Conservation (phyloP, 441 rosid species). For the Euphorbia corollata region DNA sequence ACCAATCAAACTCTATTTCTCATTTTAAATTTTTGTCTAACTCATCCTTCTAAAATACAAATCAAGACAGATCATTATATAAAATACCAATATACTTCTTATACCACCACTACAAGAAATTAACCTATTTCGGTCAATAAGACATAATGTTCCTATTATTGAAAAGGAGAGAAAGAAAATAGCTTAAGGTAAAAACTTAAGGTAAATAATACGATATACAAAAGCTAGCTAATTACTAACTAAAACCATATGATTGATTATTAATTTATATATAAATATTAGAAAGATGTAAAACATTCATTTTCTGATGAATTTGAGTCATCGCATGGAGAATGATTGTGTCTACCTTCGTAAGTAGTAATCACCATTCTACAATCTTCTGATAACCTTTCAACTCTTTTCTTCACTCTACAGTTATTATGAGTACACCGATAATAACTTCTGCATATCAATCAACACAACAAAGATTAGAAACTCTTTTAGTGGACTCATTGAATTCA, state of each 20-base stretch:
- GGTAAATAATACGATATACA: conserved; percentile 7
- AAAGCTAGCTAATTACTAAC: conserved; percentile 1
- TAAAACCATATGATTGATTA: conserved; percentile 1
- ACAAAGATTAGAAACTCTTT: background rate
- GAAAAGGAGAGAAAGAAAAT: too few species aligned
- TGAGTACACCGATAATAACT: conserved; percentile 89
- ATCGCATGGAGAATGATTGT: conserved; percentile 78
- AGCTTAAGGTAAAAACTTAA: too few species aligned
- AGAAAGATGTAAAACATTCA: conserved; percentile 63
- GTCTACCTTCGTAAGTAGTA: conserved; percentile 95
- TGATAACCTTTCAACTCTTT: conserved; percentile 84
- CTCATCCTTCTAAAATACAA: too few species aligned
- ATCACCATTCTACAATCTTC: conserved; percentile 98
- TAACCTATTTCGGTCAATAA: too few species aligned
- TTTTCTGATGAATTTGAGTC: conserved; percentile 80
- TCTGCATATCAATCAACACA: conserved; percentile 29
- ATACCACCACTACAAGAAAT: too few species aligned
- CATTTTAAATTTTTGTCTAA: too few species aligned
- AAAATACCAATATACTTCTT: too few species aligned
- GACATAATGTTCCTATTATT: too few species aligned
- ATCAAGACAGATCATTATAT: too few species aligned
- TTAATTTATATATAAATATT: background rate
- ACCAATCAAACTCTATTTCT: too few species aligned
- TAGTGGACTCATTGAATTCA: background rate
- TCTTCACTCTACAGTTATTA: conserved; percentile 82